A percentile compares a stretch with the other conserved stretches of the same genome.
These are phyloP conservation scores for Pulveroboletus sp. DNA, from an alignment of 768 basidiomycete genomes.

Conservation along the genomic window DNA sequence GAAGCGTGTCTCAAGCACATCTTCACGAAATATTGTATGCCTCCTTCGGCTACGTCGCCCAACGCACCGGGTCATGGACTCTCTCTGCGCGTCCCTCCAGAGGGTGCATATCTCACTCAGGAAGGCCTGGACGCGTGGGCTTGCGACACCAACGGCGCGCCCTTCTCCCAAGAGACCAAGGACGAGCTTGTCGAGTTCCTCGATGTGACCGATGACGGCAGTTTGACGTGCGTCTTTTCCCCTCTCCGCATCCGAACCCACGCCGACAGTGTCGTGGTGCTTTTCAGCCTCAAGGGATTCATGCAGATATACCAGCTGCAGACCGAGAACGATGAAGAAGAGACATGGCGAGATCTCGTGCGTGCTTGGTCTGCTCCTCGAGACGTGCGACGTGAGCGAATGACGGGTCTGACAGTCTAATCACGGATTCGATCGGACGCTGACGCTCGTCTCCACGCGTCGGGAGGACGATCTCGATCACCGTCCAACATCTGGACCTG, in stretches of 20 bases:
- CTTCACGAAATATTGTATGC: constrained; percentile 73
- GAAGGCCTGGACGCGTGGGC: constrained; percentile 74
- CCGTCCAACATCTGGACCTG: constrained; percentile 7
- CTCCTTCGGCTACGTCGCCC: constrained; percentile 22
- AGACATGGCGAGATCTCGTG: constrained; percentile 82
- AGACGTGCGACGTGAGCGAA: constrained; percentile 1
- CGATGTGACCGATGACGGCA: constrained; percentile 67
- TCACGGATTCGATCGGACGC: constrained; percentile 71
- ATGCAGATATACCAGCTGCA: constrained; percentile 83
- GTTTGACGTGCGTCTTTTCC: constrained; percentile 57
- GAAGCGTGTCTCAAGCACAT: constrained; percentile 71
- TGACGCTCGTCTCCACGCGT: constrained; percentile 55
- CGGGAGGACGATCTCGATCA: constrained; percentile 44
- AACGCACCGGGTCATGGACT: constrained; percentile 19
- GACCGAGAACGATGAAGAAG: constrained; percentile 77
- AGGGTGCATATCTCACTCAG: constrained; percentile 53
- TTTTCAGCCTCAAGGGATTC: constrained; percentile 68
- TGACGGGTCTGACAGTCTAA: constrained; percentile 44
- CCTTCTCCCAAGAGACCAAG: constrained; percentile 74
- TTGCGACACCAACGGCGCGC: constrained; percentile 73
- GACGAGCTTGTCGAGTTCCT: constrained; percentile 73
- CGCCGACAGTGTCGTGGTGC: background rate
- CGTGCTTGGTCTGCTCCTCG: constrained; percentile 22
- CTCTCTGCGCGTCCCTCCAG: constrained; percentile 42
- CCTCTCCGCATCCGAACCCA: background rate